Base-by-base conservation (phyloP, 2,329 filamentous ascomycete genomes). In the Mollisia scopiformis region DNA sequence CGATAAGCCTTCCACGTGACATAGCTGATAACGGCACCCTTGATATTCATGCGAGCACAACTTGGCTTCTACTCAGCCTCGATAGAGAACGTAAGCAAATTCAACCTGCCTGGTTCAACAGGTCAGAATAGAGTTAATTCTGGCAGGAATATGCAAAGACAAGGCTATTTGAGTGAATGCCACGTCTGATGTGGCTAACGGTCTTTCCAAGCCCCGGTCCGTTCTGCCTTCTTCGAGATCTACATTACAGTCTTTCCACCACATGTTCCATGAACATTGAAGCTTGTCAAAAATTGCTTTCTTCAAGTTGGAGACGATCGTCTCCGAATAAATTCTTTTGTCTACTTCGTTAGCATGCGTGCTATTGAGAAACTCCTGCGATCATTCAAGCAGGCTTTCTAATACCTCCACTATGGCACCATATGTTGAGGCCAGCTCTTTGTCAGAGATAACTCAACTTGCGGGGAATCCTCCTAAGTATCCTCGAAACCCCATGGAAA, bases 401-500 rank as follows among this genome's bases (percentile, higher is more conserved):
- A 10, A 2, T 30, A 14, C 16, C 2, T 10, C 11, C 28, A 46
- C 11, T 16, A 60, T 60, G 58, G 52, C 65, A 50, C 33, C 69
- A 41, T 56, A 61, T 25, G 56, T 95, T 69, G 91, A 97, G 81
- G 95, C 94, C 68, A 88, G 84, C 69, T 98, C 94, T 49, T 81
- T 98, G 47, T 90, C 90, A 56, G 83, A 87, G 56, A 83, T 99
- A 66, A 95, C 92, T 66, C 80, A 84, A 43, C 84, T 97, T 64
- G 94, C 95, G 64, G 85, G 90, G 55, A 92, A 96, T 71, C 95
- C 94, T 43, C 94, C 95, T 50, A 84, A 88, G 69, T 95, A 96
- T 74, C 92, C 92, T 53, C 84, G 89, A 70, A 91, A 91, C 72
- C 90, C 91, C 5, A 85, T 87, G 2, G 87, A 89, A 67, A 79